A percentile compares a stretch with the other conserved stretches of the same genome.
phyloP scores from a whole-genome alignment of 2,329 filamentous ascomycete species.

The Parastagonospora avenae region DNA sequence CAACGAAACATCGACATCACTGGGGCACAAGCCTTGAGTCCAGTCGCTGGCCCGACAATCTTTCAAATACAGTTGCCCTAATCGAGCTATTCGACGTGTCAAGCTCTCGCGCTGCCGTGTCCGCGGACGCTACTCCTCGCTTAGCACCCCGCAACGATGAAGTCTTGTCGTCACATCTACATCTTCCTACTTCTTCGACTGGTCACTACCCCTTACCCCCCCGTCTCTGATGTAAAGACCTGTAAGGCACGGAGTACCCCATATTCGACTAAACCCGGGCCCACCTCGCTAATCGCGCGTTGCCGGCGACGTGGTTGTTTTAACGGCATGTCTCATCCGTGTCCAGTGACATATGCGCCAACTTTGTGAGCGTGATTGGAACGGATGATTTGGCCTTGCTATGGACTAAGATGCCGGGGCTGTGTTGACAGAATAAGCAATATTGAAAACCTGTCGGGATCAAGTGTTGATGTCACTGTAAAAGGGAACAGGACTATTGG shows the following conservation, averaged over 20 bases:
- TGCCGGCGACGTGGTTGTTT: not conserved
- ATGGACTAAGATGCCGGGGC: not conserved
- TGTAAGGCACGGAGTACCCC: constrained; percentile 17
- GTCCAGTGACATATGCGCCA: not conserved
- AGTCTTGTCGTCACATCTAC: constrained; percentile 19
- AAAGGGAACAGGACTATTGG: not conserved
- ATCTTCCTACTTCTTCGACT: constrained; percentile 2
- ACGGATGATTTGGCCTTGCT: not conserved
- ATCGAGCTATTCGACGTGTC: not conserved
- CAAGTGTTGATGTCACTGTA: constrained; percentile 8
- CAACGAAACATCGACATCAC: not conserved
- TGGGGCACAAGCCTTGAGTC: not conserved
- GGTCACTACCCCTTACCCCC: not conserved
- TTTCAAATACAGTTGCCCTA: not conserved
- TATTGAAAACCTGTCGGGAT: not conserved
- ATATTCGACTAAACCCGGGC: constrained; percentile 8
- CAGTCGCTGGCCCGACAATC: not conserved
- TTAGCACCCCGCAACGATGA: constrained; percentile 14
- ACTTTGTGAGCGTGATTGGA: constrained; percentile 1
- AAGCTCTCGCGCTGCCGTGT: not conserved
- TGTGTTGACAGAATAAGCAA: not conserved
- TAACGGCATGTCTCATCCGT: constrained; percentile 11
- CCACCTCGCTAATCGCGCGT: constrained; percentile 10
- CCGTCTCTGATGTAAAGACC: constrained; percentile 1
- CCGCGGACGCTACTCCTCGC: constrained; percentile 9